Conservation (phyloP, 2,329 filamentous ascomycete species). For the Fusarium sororula region DNA sequence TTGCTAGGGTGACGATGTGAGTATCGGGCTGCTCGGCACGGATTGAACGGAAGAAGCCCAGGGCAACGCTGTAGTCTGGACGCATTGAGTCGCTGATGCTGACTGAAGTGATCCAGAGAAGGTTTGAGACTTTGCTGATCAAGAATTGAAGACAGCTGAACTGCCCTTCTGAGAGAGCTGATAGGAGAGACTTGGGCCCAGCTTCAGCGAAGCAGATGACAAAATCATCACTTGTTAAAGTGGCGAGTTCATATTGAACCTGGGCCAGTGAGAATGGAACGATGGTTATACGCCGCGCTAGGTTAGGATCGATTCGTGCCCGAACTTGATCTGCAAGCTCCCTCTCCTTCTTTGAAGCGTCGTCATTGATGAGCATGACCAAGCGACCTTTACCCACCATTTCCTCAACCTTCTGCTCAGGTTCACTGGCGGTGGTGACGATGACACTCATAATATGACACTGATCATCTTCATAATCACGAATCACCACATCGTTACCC, state of each 20-base stretch:
- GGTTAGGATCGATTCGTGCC: fast-evolving
- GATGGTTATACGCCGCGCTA: fast-evolving
- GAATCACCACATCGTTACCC: neutral
- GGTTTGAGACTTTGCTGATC: neutral
- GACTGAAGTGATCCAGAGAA: neutral
- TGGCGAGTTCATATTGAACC: fast-evolving
- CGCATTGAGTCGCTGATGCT: fast-evolving
- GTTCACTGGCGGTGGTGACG: neutral
- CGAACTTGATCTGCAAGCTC: neutral
- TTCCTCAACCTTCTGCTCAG: fast-evolving
- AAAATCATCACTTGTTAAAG: too few relatives aligned
- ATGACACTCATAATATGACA: neutral
- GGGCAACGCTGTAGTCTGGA: neutral
- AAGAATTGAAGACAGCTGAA: neutral
- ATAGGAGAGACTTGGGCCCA: neutral
- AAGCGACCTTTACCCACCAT: neutral
- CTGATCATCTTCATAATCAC: neutral
- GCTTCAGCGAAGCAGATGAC: neutral
- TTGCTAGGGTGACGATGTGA: neutral
- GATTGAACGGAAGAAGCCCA: neutral
- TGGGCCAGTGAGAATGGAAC: fast-evolving
- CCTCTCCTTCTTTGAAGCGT: neutral
- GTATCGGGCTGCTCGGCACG: neutral
- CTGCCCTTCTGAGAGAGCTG: neutral
- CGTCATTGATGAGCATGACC: neutral